Conservation (phyloP, 2,329 filamentous ascomycete genomes). For the Neofusicoccum parvum region DNA sequence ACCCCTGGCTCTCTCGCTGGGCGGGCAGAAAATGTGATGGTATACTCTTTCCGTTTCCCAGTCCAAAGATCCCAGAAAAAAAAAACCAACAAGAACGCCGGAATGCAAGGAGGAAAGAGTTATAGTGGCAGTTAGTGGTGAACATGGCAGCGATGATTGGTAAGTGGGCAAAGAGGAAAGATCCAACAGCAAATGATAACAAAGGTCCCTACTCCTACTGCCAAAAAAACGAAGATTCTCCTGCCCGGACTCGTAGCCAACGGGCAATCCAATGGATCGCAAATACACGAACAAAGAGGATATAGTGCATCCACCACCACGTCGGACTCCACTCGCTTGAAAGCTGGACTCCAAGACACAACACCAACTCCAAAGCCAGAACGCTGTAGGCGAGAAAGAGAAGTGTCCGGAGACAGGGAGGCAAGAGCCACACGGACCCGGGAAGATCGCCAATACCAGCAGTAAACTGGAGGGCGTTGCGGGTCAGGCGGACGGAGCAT, state of each 20-base stretch:
- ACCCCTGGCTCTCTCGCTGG: neutral
- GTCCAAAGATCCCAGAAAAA: neutral
- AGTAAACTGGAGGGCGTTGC: neutral
- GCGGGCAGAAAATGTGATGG: conserved; percentile 1
- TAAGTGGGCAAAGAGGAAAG: neutral
- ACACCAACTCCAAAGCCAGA: neutral
- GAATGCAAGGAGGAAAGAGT: neutral
- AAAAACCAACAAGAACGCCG: neutral
- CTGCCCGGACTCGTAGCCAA: neutral
- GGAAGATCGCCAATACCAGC: neutral
- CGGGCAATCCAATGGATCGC: neutral
- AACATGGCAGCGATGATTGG: neutral
- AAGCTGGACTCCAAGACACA: conserved; percentile 6
- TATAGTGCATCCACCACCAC: neutral
- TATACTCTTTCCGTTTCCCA: neutral
- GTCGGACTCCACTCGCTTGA: neutral
- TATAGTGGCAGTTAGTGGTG: neutral
- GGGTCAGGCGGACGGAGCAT: neutral
- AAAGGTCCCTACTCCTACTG: neutral
- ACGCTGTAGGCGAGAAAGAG: neutral
- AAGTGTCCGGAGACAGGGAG: neutral
- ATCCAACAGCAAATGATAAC: neutral
- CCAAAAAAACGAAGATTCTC: neutral
- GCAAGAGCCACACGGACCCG: too few species aligned
- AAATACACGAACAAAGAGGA: neutral